Conservation (phyloP, 345 rosid genomes). For the Ceriops zippeliana region DNA sequence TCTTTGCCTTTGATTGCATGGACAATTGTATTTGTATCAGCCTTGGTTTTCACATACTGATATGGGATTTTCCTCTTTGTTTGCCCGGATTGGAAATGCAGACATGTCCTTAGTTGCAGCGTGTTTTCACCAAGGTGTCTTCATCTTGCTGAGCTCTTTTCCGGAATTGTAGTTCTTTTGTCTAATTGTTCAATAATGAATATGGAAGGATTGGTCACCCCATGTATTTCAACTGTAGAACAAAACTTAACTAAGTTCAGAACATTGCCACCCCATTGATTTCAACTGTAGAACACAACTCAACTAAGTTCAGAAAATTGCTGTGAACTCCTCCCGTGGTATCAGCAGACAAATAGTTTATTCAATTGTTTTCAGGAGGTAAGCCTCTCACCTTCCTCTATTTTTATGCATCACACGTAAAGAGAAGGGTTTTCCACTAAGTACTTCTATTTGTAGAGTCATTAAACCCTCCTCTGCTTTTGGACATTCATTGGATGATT, state of each 20-base stretch:
- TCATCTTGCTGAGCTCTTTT: background rate
- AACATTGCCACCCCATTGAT: too few relatives aligned
- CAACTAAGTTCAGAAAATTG: too few relatives aligned
- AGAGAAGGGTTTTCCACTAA: background rate
- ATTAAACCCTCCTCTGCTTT: background rate
- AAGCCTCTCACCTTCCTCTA: constrained; percentile 6
- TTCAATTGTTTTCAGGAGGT: constrained; percentile 47
- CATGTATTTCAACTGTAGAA: too few relatives aligned
- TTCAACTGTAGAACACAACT: too few relatives aligned
- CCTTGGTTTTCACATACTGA: background rate
- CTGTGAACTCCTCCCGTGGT: background rate
- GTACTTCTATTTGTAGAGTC: background rate
- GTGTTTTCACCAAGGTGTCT: constrained; percentile 90
- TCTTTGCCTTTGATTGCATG: too few relatives aligned
- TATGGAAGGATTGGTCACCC: too few relatives aligned
- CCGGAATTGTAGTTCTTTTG: background rate
- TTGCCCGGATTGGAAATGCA: constrained; percentile 27
- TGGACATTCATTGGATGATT: background rate
- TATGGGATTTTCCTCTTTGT: background rate
- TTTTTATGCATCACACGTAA: background rate
- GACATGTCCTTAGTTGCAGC: constrained; percentile 92
- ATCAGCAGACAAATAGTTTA: background rate
- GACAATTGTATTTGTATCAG: background rate
- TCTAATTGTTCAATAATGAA: background rate
- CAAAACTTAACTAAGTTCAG: too few relatives aligned